Evolutionary conservation across 306 rosid species (phyloP), one percentile per base, ranked within the genome.

Genomic region (Phaseolus lunatus): DNA sequence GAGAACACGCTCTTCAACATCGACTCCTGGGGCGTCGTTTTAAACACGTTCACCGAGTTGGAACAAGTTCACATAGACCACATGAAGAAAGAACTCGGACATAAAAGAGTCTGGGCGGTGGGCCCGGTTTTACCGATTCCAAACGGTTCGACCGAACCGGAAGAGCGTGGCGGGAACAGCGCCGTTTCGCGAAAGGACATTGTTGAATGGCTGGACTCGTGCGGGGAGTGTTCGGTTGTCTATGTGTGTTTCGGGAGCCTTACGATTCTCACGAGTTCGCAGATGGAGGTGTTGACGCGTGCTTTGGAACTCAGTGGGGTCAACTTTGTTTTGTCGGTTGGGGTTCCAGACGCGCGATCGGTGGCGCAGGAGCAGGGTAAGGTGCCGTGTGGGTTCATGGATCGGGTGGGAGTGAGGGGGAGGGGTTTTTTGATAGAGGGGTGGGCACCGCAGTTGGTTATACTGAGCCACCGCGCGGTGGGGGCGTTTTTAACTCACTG

Each of bases 211-310:
- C 82, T 88, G 0, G 85, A 84, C 41, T n/a, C 75, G 0, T 82
- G 71, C 0, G 31, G 12, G 0, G 20, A 70, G 1, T 1, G 66
- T 2, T 88, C 87, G 5, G 85, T 88, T 2, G 47, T 88, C 11
- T 88, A 82, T 1, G 80, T 86, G 2, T 86, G 88, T 45, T 88
- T 88, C 7, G 92, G 92, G 3, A 88, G 92, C 24, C 85, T 84
- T 0, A 67, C 82, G 0, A 2, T 78, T 22, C 56, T 86, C 24
- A 82, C 86, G 3, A 43, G 73, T 0, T 1, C 11, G 1, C 90
- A 88, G 16, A 73, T 84, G 78, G 84, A 80, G 7, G 87, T 71
- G 12, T 5, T 88, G 43, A 69, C 78, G 0, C 9, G 37, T 0
- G 81, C 81, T 0, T 20, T 88, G n/a, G 90, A 88, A 5, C 0